Evolutionary conservation across 2,329 filamentous ascomycete genomes (phyloP).

Genomic region (Bisporella sp.): DNA sequence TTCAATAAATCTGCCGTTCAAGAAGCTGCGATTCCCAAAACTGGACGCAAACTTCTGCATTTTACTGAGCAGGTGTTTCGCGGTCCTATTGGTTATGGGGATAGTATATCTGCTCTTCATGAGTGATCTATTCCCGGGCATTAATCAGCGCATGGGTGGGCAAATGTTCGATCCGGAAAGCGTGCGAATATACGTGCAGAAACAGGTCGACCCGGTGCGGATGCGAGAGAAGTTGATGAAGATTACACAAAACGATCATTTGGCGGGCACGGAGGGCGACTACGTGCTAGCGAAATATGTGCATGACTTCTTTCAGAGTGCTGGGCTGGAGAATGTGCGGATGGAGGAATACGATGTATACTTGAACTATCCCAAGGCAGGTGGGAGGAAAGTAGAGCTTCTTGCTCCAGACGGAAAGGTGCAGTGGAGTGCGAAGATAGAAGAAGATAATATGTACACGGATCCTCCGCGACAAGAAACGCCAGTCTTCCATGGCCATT

Average conservation of each 20-base stretch:
- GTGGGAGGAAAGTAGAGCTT: conserved; percentile 75
- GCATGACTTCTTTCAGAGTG: conserved; percentile 65
- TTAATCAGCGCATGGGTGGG: conserved; percentile 54
- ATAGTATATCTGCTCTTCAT: conserved; percentile 82
- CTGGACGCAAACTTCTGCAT: conserved; percentile 40
- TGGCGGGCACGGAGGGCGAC: conserved; percentile 92
- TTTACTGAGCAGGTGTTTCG: conserved; percentile 66
- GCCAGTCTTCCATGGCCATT: conserved; percentile 79
- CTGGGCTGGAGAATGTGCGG: conserved; percentile 66
- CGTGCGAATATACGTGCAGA: conserved; percentile 68
- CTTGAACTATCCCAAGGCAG: conserved; percentile 78
- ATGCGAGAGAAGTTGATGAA: conserved; percentile 70
- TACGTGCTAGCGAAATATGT: conserved; percentile 81
- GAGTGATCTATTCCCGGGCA: conserved; percentile 70
- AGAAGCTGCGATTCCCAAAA: conserved; percentile 15
- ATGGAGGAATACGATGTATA: conserved; percentile 83
- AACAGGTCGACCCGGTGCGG: conserved; percentile 59
- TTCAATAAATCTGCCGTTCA: conserved; percentile 25
- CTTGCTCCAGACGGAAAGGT: conserved; percentile 59
- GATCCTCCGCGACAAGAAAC: conserved; percentile 61
- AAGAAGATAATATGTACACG: conserved; percentile 69
- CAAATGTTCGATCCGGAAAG: conserved; percentile 79
- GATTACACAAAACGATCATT: conserved; percentile 77
- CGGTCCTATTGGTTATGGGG: conserved; percentile 65
- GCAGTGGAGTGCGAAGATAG: conserved; percentile 72